Base-by-base conservation (phyloP, 805 yeast genomes). In the Starmerella sirachaensis region DNA sequence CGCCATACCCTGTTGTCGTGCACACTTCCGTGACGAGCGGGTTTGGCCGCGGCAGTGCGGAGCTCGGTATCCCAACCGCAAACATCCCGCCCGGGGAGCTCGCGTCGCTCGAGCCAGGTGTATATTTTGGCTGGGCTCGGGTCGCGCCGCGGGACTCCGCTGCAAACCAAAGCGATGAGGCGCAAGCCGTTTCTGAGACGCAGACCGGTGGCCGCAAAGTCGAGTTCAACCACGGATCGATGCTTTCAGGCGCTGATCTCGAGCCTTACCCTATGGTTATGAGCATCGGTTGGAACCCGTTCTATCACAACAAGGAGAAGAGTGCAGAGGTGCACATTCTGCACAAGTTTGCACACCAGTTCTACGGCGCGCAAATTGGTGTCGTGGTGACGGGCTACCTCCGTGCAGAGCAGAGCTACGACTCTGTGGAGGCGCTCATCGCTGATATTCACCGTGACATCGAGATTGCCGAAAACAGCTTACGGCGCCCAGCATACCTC, bases 281-380 rank as follows among this genome's bases (percentile, higher is more conserved):
- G 82, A 82, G 94, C 7, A 68, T 91, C 14, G 99, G 99, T 1
- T 83, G 85, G 81, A 91, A 91, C 55, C 97, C 98, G 26, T 88
- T 78, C 56, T 91, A 74, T 61, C 70, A 76, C 18, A 86, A 91
- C 58, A 66, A 72, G 34, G 70, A 70, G 49, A 83, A 82, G 59
- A 76, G 94, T 0, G 93, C 91, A 3, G 69, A 91, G 52, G 64
- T 91, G 17, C 95, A 91, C 58, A 69, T 91, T 5, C 66, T 91
- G 38, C 93, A 84, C 60, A 61, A 76, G 29, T 91, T 85, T 52
- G 46, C 54, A 0, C 52, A 62, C 9, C 66, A 70, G 45, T 91
- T 91, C 56, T 91, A 91, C 52, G 98, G 98, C 4, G 88, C 94
- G 8, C 45, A 56, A 7, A 69, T 88, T 35, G 67, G 66, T 38